These are phyloP conservation scores for Aspergillus heteromorphus DNA, from an alignment of 495 filamentous ascomycete species.

Conservation along the genomic window DNA sequence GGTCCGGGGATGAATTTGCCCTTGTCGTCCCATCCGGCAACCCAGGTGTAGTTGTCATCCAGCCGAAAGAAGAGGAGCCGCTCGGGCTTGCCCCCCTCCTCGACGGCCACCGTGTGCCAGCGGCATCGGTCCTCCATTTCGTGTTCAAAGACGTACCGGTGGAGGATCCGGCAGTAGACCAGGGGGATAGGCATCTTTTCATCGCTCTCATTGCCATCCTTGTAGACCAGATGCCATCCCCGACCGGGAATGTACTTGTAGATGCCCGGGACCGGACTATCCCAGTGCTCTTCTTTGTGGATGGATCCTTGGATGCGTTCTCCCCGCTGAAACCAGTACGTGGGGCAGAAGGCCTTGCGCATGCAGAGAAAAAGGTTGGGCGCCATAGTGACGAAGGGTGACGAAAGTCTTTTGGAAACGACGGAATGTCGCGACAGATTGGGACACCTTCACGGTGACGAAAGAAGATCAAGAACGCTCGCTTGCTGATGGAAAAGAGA, in stretches of 20 bases:
- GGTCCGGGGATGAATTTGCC: conserved; percentile 42
- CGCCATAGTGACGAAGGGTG: conserved; percentile 28
- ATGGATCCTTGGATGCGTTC: conserved; percentile 33
- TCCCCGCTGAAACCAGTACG: conserved; percentile 42
- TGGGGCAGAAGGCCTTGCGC: conserved; percentile 35
- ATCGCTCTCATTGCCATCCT: conserved; percentile 31
- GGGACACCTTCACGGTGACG: neutral
- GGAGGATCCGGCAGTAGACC: conserved; percentile 44
- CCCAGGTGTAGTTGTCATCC: conserved; percentile 40
- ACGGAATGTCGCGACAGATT: neutral
- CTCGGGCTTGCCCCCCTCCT: conserved; percentile 31
- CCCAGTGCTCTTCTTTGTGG: conserved; percentile 41
- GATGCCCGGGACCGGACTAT: conserved; percentile 39
- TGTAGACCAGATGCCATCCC: conserved; percentile 41
- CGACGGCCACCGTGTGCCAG: conserved; percentile 33
- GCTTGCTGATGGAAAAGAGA: conserved; percentile 20
- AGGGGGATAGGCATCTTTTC: conserved; percentile 37
- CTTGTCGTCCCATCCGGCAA: conserved; percentile 41
- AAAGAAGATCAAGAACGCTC: conserved; percentile 14
- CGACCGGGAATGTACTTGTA: conserved; percentile 41
- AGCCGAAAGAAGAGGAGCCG: conserved; percentile 40
- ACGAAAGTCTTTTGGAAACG: neutral
- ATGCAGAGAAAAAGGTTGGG: conserved; percentile 45
- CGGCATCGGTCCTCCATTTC: conserved; percentile 40
- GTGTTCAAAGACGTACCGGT: conserved; percentile 41